Conservation (phyloP, 176 grass and related monocot species). For the Chrysopogon serrulatus region DNA sequence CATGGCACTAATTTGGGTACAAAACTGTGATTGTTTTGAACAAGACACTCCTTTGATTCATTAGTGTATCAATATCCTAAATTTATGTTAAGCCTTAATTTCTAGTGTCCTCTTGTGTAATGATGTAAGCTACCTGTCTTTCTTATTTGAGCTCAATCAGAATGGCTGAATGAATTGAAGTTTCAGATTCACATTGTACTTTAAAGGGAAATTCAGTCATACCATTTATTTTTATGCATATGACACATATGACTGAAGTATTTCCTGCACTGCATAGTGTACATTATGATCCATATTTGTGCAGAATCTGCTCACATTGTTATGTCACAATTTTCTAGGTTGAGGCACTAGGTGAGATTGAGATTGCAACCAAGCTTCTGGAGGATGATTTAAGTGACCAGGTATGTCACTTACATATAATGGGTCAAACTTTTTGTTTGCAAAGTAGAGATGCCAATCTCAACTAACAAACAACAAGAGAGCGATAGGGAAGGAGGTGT, state of each 20-base stretch:
- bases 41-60: neutral
- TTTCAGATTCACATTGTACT: neutral
- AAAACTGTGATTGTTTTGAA: neutral
- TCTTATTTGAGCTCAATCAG: neutral
- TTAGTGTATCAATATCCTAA: neutral
- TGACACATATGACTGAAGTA: neutral
- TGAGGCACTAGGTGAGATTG: constrained; percentile 89
- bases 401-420: constrained; percentile 37
- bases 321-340: constrained; percentile 41
- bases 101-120: neutral
- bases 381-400: constrained; percentile 57
- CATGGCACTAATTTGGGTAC: neutral
- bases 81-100: neutral
- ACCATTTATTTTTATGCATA: neutral
- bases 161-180: constrained; percentile 2
- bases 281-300: neutral
- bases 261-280: neutral
- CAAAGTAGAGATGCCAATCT: neutral
- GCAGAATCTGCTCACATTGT: constrained; percentile 7
- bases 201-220: neutral
- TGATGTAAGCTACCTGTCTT: neutral
- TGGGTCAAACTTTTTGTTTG: neutral
- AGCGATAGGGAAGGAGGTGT: too few relatives aligned
- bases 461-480: neutral
- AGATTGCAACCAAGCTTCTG: constrained; percentile 90